Evolutionary conservation across 345 rosid species (phyloP), one percentile per base, ranked within the genome.

Genomic region (Garcia nutans): DNA sequence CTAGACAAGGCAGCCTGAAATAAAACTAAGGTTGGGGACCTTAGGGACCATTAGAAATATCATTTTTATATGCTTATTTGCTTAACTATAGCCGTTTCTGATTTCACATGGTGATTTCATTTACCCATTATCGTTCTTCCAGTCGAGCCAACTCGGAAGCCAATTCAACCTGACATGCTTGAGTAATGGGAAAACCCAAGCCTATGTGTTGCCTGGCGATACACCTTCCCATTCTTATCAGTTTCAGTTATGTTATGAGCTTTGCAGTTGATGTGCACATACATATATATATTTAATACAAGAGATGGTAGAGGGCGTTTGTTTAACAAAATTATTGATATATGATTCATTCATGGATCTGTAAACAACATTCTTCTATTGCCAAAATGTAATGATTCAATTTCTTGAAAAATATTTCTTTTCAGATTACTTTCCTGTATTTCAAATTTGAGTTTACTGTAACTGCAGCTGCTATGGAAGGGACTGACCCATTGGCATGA

Each of bases 141-240:
- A 91, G 99, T 79, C 86, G 22, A 86, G 61, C 70, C 81, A 79
- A 70, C 16, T 82, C 0, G 92, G 93, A 75, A 82, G 76, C 70
- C 81, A 84, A 45, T 71, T 89, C 73, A 87, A 88, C 82, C 57
- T 93, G 88, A 89, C 96, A 10, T 95, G 99, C 86, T 44, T 79
- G 3, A 79, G 82, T 54, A 84, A 78, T 0, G 88, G 97, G 61
- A 89, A 74, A 80, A 89, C 79, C 76, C 60, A 77, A 17, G 63
- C 74, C 56, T 90, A 83, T 75, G 16, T 72, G 19, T 33, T 87
- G 70, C 22, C 81, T 2, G 76, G 37, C 1, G 76, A 80, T 41
- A 72, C 42, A 52, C 22, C 68, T 31, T 76, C 81, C 5, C 72
- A 76, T 71, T 47, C 90, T 70, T 82, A 85, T 5, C 41, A 74